phyloP scores from a whole-genome alignment of 768 basidiomycete species.

The Leccinellum albellum region DNA sequence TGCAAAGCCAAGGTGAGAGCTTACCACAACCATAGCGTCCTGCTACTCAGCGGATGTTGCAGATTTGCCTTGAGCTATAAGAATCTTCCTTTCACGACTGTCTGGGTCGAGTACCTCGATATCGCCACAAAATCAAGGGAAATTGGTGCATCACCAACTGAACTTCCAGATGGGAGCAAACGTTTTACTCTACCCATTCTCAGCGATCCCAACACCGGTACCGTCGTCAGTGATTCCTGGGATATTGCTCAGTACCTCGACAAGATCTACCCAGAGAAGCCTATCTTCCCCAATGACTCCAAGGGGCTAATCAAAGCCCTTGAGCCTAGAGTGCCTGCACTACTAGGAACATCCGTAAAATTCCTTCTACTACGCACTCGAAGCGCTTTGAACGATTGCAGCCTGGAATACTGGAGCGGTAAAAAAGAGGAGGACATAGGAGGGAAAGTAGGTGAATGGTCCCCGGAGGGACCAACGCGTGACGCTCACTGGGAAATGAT shows the following conservation, averaged over 20 bases:
- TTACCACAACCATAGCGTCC: neutral
- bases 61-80: conserved; percentile 34
- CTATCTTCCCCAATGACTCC: conserved; percentile 22
- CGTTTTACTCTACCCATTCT: conserved; percentile 34
- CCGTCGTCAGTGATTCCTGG: conserved; percentile 30
- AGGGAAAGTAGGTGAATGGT: neutral
- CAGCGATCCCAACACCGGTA: conserved; percentile 29
- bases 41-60: neutral
- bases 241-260: conserved; percentile 37
- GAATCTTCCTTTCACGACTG: conserved; percentile 30
- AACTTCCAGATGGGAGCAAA: conserved; percentile 15
- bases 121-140: conserved; percentile 23
- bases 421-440: conserved; percentile 12
- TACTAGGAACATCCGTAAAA: conserved; percentile 3
- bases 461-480: neutral
- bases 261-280: conserved; percentile 31
- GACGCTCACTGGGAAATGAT: neutral
- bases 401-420: conserved; percentile 33
- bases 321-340: neutral
- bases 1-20: conserved; percentile 34
- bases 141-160: conserved; percentile 25
- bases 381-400: neutral
- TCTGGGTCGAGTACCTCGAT: conserved; percentile 35
- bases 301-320: conserved; percentile 22
- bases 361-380: conserved; percentile 4